A percentile compares a stretch with the other conserved stretches of the same genome.
phyloP scores from a whole-genome alignment of 306 rosid species.

The Vigna mungo region DNA sequence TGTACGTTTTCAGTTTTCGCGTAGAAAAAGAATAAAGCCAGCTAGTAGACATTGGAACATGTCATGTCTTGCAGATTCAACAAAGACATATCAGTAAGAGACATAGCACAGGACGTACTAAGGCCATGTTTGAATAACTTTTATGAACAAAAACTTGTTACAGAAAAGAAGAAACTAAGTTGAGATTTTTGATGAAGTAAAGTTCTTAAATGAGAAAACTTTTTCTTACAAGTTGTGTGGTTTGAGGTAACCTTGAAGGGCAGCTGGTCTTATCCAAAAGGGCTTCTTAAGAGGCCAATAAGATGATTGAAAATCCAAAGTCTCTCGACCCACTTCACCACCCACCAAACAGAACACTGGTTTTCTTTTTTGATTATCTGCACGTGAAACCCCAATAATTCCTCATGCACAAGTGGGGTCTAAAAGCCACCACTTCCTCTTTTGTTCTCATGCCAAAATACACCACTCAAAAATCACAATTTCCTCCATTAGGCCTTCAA shows the following conservation, averaged over 20 bases:
- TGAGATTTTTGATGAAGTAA: not conserved
- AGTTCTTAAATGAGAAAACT: not conserved
- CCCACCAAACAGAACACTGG: slow-evolving; percentile 48
- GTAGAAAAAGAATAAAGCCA: slow-evolving; percentile 15
- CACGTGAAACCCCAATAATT: slow-evolving; percentile 85
- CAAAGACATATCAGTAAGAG: slow-evolving; percentile 18
- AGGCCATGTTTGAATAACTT: not conserved
- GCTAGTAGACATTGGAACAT: slow-evolving; percentile 30
- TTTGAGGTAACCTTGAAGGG: not conserved
- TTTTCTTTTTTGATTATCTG: slow-evolving; percentile 46
- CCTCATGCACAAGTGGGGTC: slow-evolving; percentile 89
- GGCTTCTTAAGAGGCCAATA: slow-evolving; percentile 38
- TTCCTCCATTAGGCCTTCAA: slow-evolving; percentile 49
- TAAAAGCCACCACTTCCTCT: slow-evolving; percentile 72
- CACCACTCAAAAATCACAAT: slow-evolving; percentile 61
- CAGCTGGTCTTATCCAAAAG: slow-evolving; percentile 36
- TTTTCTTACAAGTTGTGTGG: not conserved
- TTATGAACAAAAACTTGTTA: not conserved
- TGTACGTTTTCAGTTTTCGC: slow-evolving; percentile 23
- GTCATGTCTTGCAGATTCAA: slow-evolving; percentile 18
- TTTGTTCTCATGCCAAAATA: slow-evolving; percentile 84
- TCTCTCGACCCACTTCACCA: slow-evolving; percentile 44
- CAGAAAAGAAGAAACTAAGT: not conserved
- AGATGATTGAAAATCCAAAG: slow-evolving; percentile 47
- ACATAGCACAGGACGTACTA: slow-evolving; percentile 2